A percentile compares a stretch with the other conserved stretches of the same genome.
These are phyloP conservation scores for Kwoniella shivajii DNA, from an alignment of 1,284 basidiomycete species.

Conservation along the genomic window DNA sequence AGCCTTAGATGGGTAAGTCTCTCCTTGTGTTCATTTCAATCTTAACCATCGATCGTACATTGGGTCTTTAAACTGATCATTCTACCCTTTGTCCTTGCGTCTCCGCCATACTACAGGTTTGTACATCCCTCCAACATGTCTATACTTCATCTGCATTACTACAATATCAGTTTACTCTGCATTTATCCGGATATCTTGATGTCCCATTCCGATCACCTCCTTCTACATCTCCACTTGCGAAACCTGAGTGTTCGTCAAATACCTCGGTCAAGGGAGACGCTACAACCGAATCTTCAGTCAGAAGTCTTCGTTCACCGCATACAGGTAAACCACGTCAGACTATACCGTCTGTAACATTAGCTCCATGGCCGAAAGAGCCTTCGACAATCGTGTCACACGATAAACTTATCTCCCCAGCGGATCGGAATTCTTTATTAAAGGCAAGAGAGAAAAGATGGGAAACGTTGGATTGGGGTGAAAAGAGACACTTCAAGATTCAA, in stretches of 20 bases:
- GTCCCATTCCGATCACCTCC: constrained; percentile 19
- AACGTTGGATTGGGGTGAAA: constrained; percentile 24
- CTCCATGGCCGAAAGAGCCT: constrained; percentile 21
- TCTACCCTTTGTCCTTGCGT: background rate
- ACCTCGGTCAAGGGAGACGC: background rate
- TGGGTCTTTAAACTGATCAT: background rate
- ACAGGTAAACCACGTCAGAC: constrained; percentile 19
- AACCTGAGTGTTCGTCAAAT: background rate
- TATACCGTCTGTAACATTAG: constrained; percentile 20
- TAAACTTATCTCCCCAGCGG: constrained; percentile 21
- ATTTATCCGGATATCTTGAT: constrained; percentile 34
- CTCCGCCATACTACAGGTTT: too few species aligned
- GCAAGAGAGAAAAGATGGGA: constrained; percentile 42
- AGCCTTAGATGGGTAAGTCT: constrained; percentile 28
- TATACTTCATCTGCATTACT: constrained; percentile 22
- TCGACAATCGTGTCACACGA: constrained; percentile 12
- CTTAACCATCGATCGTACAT: background rate
- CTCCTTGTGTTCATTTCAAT: background rate
- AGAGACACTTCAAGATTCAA: constrained; percentile 27
- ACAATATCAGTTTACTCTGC: constrained; percentile 32
- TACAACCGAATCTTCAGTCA: background rate
- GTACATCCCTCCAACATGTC: constrained; percentile 17
- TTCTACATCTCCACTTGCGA: background rate
- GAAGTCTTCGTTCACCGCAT: constrained; percentile 23
- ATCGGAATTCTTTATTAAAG: constrained; percentile 30